Conservation (phyloP, 192 early-diverging fungal genomes). For the Linnemannia exigua region DNA sequence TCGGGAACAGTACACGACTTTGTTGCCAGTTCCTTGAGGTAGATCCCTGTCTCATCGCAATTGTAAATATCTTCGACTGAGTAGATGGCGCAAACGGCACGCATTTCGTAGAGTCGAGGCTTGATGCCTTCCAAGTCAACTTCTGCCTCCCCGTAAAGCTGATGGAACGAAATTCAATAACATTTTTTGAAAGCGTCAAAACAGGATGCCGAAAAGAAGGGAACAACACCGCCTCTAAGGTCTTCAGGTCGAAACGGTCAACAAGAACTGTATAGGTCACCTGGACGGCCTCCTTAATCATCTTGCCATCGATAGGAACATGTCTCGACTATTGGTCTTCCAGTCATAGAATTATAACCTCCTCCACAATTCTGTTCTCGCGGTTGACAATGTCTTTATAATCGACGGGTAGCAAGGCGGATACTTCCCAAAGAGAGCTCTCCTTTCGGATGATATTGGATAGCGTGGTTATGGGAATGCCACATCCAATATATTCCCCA, state of each 20-base stretch:
- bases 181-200: slow-evolving; percentile 15
- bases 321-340: neutral
- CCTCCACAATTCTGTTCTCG: neutral
- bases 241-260: neutral
- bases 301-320: neutral
- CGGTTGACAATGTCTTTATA: neutral
- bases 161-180: neutral
- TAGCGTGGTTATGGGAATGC: no score
- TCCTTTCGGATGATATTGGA: no score
- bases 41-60: slow-evolving; percentile 20
- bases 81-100: neutral
- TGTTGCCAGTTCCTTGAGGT: slow-evolving; percentile 17
- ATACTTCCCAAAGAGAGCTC: no score
- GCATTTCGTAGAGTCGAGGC: slow-evolving; percentile 5
- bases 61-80: slow-evolving; percentile 14
- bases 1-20: slow-evolving; percentile 11
- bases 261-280: neutral
- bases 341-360: neutral
- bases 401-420: neutral
- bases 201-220: slow-evolving; percentile 11
- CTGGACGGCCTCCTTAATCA: neutral
- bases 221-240: neutral
- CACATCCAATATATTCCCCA: neutral
- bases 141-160: slow-evolving; percentile 19
- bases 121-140: slow-evolving; percentile 13